Conservation (phyloP, 1,284 basidiomycete species). For the Apiotrichum porosum region DNA sequence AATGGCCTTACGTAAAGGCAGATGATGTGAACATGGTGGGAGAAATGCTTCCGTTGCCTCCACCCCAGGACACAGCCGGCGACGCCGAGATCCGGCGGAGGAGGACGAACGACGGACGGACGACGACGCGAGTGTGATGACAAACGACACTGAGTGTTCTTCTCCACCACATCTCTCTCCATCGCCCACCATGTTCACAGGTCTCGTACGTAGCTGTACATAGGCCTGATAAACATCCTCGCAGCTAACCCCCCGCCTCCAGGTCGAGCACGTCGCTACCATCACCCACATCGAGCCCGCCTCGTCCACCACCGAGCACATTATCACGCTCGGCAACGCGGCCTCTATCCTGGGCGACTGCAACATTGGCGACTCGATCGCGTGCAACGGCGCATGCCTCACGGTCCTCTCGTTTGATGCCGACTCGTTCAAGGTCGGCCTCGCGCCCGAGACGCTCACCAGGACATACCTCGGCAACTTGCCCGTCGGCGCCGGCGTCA, state of each 20-base stretch:
- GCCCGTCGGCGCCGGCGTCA: conserved; percentile 73
- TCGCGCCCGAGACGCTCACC: conserved; percentile 90
- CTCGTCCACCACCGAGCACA: conserved; percentile 53
- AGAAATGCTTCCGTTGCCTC: no score
- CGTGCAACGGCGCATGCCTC: conserved; percentile 76
- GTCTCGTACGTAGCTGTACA: conserved; percentile 29
- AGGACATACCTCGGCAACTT: conserved; percentile 86
- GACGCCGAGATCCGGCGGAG: no score
- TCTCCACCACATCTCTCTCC: neutral
- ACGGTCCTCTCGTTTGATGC: conserved; percentile 79
- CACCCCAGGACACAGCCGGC: no score
- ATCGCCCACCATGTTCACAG: conserved; percentile 48
- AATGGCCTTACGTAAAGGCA: no score
- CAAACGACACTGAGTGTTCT: neutral
- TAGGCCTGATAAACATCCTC: no score
- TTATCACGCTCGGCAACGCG: conserved; percentile 68
- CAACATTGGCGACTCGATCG: conserved; percentile 90
- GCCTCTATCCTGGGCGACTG: conserved; percentile 82
- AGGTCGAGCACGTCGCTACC: conserved; percentile 47
- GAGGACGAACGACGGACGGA: no score
- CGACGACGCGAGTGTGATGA: no score
- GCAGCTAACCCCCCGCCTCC: conserved; percentile 8
- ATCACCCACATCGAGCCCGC: conserved; percentile 39
- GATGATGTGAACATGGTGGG: no score
- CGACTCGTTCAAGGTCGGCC: conserved; percentile 82